Evolutionary conservation across 768 basidiomycete genomes (phyloP).

Genomic region (Leccinellum luteum): DNA sequence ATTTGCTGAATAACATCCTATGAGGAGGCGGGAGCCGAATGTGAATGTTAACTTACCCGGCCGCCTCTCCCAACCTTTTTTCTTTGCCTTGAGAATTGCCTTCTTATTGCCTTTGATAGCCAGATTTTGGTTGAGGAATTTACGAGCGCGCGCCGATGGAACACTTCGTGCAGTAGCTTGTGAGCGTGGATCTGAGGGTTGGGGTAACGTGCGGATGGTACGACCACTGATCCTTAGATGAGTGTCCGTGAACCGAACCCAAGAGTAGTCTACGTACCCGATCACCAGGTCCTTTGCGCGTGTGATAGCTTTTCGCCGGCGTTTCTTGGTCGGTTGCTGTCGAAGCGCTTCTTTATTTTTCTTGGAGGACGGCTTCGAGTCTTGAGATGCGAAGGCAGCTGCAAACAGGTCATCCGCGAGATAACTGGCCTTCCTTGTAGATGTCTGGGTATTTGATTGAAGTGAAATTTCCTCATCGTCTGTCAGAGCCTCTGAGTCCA

Average conservation of each 20-base stretch:
- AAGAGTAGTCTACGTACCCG: constrained; percentile 40
- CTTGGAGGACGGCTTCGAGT: constrained; percentile 9
- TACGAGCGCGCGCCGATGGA: constrained; percentile 48
- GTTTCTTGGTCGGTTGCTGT: constrained; percentile 25
- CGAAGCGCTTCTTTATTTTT: constrained; percentile 23
- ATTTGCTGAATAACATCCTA: constrained; percentile 39
- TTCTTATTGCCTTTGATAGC: constrained; percentile 40
- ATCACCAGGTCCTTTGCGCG: constrained; percentile 50
- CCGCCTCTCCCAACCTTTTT: constrained; percentile 55
- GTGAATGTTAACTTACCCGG: constrained; percentile 43
- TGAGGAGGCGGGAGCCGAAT: neutral
- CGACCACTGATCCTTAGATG: constrained; percentile 43
- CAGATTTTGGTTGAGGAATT: constrained; percentile 52
- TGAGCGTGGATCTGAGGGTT: constrained; percentile 25
- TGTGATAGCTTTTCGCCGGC: constrained; percentile 31
- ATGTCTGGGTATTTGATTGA: neutral
- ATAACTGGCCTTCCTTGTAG: constrained; percentile 43
- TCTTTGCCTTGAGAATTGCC: constrained; percentile 33
- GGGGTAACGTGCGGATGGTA: constrained; percentile 48
- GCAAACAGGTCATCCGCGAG: constrained; percentile 66
- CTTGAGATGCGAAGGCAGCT: constrained; percentile 48
- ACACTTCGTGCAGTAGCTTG: constrained; percentile 40
- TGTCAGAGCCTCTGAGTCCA: constrained; percentile 12
- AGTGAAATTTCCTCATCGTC: constrained; percentile 17
- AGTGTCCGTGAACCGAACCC: neutral